A percentile compares a stretch with the other conserved stretches of the same genome.
phyloP scores from a whole-genome alignment of 805 yeast genomes.

The Spathaspora sp. region DNA sequence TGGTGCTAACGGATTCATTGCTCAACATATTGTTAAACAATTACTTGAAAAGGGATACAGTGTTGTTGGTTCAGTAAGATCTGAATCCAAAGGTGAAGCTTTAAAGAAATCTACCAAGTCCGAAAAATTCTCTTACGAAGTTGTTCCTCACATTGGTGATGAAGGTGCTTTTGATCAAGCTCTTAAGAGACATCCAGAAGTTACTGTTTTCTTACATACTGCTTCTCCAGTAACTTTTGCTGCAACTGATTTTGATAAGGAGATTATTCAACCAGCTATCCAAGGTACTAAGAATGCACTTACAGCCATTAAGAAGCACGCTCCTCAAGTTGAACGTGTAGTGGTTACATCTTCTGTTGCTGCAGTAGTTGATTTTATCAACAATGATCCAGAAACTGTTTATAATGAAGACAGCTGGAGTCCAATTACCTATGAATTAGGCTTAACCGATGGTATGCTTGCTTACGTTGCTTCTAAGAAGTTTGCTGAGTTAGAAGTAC shows the following conservation, averaged over 20 bases:
- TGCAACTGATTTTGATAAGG: slow-evolving; percentile 31
- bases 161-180: slow-evolving; percentile 21
- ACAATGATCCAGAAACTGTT: slow-evolving; percentile 7
- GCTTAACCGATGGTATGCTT: slow-evolving; percentile 28
- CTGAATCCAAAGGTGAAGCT: slow-evolving; percentile 27
- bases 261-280: slow-evolving; percentile 50
- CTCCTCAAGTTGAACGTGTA: slow-evolving; percentile 34
- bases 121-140: slow-evolving; percentile 13
- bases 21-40: slow-evolving; percentile 42
- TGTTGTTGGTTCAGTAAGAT: slow-evolving; percentile 30
- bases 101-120: slow-evolving; percentile 18
- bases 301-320: slow-evolving; percentile 38
- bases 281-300: slow-evolving; percentile 47
- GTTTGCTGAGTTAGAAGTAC: slow-evolving; percentile 56
- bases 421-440: slow-evolving; percentile 46
- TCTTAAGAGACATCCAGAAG: slow-evolving; percentile 19
- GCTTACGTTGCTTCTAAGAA: slow-evolving; percentile 60
- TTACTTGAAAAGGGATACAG: slow-evolving; percentile 37
- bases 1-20: slow-evolving; percentile 54
- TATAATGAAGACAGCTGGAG: slow-evolving; percentile 45
- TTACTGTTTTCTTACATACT: slow-evolving; percentile 19
- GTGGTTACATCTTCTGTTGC: slow-evolving; percentile 50
- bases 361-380: slow-evolving; percentile 27
- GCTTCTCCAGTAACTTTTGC: slow-evolving; percentile 22
- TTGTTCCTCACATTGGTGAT: slow-evolving; percentile 15